Evolutionary conservation across 352 stramenopile species (phyloP), one percentile per base, ranked within the genome.

Genomic region (Phytophthora aleatoria): DNA sequence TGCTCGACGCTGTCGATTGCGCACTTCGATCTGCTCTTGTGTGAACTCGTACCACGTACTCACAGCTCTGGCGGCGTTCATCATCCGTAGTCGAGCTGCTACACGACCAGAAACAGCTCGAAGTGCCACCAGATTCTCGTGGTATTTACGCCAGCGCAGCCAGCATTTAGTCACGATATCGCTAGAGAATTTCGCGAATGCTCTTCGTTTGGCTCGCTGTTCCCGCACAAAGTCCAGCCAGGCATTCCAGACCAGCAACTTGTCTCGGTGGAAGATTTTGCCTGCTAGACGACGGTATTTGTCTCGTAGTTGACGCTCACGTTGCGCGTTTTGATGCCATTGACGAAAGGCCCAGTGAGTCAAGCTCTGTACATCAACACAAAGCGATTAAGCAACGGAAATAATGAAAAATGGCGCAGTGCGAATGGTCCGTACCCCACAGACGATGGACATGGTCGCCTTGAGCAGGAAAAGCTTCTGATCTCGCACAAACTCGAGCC

Each of bases 391-490:
- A 57, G 31, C 16, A 10, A 4, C 3, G 36, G 33, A 50, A 16
- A 36, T 15, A 53, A 27, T 15, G 20, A 15, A 13, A 50, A 6
- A 31, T 27, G n/a, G 30, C 20, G 11, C 10, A 51, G 24, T 1
- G 8, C 7, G 31, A 3, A 44, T 28, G 12, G 12, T 20, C 10
- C 74, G 49, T 72, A 92, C 84, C 24, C 79, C 82, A 15, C 69
- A 85, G 10, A 92, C 67, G 38, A 92, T 91, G 2, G 84, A 90
- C 39, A 90, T 66, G 27, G 71, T 87, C 0, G 84, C 76, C 47
- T 90, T 87, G 35, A 93, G 56, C 27, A 94, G 35, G 51, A 93
- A 94, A 10, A 69, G 64, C 52, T 90, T 89, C 39, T 94, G 82
- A 3, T 81, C 56, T 0, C 55, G n/a, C 12, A 77, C 61, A 50